Conservation (phyloP, 1,284 basidiomycete species). For the Ceratobasidium sp. region DNA sequence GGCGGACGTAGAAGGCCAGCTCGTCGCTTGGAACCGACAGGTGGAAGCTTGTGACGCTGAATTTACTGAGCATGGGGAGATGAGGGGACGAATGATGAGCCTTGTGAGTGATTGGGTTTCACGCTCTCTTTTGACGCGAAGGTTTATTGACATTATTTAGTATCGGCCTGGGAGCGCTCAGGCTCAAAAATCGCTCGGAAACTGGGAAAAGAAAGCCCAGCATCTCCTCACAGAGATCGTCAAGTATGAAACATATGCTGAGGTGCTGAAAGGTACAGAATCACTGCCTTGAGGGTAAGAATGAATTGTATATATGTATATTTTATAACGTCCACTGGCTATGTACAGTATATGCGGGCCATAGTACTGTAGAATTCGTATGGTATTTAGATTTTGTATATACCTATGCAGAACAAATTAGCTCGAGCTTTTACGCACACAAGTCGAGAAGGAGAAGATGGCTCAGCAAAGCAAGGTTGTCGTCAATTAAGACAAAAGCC, state of each 20-base stretch:
- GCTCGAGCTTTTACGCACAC: not conserved
- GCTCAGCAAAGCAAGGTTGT: slow-evolving; percentile 39
- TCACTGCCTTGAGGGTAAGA: not conserved
- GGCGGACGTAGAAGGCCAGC: slow-evolving; percentile 16
- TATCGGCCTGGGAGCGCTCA: slow-evolving; percentile 35
- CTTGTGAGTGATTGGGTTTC: slow-evolving; percentile 11
- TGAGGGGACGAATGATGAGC: slow-evolving; percentile 40
- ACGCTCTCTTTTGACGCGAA: not conserved
- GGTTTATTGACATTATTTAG: not conserved
- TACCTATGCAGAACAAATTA: slow-evolving; percentile 18
- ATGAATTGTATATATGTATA: slow-evolving; percentile 32
- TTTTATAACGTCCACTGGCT: not conserved
- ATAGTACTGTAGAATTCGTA: slow-evolving; percentile 5
- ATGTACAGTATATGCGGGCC: slow-evolving; percentile 15
- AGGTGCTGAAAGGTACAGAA: slow-evolving; percentile 29
- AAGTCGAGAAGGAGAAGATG: not conserved
- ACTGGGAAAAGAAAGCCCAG: slow-evolving; percentile 41
- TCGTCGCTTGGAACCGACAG: slow-evolving; percentile 28
- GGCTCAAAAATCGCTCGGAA: slow-evolving; percentile 37
- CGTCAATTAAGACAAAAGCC: slow-evolving; percentile 39
- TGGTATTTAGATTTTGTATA: slow-evolving; percentile 5
- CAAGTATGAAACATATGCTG: slow-evolving; percentile 40
- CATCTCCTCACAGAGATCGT: slow-evolving; percentile 36
- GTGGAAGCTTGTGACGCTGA: slow-evolving; percentile 23
- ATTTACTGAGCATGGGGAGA: slow-evolving; percentile 37